phyloP scores from a whole-genome alignment of 1,139 yeast species.

The Blastobotrys raffinosifermentans region DNA sequence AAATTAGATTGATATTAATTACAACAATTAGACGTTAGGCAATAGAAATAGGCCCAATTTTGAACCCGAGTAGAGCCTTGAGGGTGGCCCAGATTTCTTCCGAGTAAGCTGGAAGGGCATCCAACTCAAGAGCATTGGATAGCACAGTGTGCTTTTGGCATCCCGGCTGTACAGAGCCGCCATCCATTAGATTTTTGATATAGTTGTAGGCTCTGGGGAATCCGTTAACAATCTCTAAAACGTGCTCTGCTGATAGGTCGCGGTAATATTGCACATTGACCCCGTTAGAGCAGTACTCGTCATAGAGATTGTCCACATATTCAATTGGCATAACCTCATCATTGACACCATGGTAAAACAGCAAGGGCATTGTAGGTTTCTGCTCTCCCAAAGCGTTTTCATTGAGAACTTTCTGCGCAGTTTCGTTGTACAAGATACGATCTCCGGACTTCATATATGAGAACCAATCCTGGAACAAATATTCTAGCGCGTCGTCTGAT shows the following conservation, averaged over 20 bases:
- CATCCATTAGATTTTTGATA: neutral
- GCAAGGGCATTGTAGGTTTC: conserved; percentile 22
- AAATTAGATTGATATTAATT: too few species aligned
- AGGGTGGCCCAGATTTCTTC: too few species aligned
- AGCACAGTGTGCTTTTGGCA: neutral
- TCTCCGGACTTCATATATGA: conserved; percentile 18
- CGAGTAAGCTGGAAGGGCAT: too few species aligned
- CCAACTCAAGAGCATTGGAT: neutral
- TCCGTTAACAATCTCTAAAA: neutral
- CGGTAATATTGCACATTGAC: conserved; percentile 1
- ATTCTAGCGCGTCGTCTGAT: conserved; percentile 15
- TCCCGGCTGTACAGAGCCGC: neutral
- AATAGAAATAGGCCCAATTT: too few species aligned
- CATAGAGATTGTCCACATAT: neutral
- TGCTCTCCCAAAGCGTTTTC: conserved; percentile 18
- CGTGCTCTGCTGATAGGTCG: neutral
- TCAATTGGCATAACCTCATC: conserved; percentile 5
- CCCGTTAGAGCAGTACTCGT: conserved; percentile 1
- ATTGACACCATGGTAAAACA: conserved; percentile 2
- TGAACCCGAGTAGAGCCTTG: too few species aligned
- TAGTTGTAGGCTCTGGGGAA: neutral
- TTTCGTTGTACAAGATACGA: conserved; percentile 12
- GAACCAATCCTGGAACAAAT: conserved; percentile 16
- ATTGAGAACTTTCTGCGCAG: conserved; percentile 11
- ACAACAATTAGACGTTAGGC: too few species aligned